Evolutionary conservation across 1,284 basidiomycete genomes (phyloP), one percentile per base, ranked within the genome.

Genomic region (Heterobasidion occidentale): DNA sequence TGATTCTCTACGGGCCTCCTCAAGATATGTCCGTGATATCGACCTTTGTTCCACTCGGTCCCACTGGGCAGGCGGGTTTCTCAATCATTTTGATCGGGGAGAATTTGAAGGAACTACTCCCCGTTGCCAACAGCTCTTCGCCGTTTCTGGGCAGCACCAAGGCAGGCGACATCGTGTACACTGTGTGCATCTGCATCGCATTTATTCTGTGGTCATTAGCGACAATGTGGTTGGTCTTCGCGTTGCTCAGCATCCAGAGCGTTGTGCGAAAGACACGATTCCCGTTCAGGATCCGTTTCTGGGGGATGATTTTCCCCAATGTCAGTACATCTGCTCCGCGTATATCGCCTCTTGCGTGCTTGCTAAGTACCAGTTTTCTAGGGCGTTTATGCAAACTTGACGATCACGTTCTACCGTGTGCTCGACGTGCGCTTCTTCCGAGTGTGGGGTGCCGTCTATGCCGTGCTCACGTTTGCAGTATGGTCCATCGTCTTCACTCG

Each of bases 261-360:
- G 69, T 73, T 34, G 34, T 67, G 20, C 55, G 64, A 9, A 59
- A 59, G 19, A 46, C 51, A 14, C 65, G 58, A 45, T 54, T 76
- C 14, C 68, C 68, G 2, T 80, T 78, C 59, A 69, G 68, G 8
- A 61, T 79, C 56, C 66, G 72, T 1, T 78, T 74, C 60, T 80
- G 77, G 77, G 77, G 77, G 11, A 66, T 79, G 52, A 68, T 79
- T 62, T 80, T 80, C 68, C 77, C 77, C 38, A 78, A 77, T 61
- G 72, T 62, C 20, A 49, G 77, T 27, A 76, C 77, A 3, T 27
- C 27, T 27, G 27, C 27, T 80, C 74, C 55, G 73, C 77, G 2
- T 64, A 77, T 2, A 12, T 42, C 38, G 66, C 79, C 15, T 76
- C 77, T n/a, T 27, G 3, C 1, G 72, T 77, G 7, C 69, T 75